phyloP scores from a whole-genome alignment of 179 eudicot species.

The Silene vulgaris region DNA sequence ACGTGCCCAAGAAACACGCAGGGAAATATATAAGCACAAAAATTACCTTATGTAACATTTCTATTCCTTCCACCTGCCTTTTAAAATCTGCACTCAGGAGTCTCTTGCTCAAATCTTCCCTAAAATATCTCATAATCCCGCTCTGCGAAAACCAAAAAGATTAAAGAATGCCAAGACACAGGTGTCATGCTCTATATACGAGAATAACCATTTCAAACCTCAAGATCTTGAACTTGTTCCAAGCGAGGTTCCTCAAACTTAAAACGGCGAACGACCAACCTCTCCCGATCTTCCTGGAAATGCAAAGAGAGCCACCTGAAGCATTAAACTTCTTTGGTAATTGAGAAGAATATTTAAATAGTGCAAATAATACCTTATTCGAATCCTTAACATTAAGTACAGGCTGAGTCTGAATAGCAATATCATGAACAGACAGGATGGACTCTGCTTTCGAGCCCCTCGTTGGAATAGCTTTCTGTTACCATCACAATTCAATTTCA shows the following conservation, averaged over 20 bases:
- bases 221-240: constrained; percentile 96
- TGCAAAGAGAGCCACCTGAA: constrained; percentile 10
- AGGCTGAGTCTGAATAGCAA: constrained; percentile 82
- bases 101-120: constrained; percentile 82
- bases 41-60: constrained; percentile 83
- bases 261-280: constrained; percentile 74
- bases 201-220: constrained; percentile 44
- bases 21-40: constrained; percentile 5
- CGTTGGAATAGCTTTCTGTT: constrained; percentile 52
- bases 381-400: constrained; percentile 76
- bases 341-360: neutral
- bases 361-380: constrained; percentile 53
- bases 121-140: constrained; percentile 67
- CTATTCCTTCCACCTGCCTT: constrained; percentile 93
- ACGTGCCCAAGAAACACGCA: neutral
- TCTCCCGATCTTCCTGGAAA: constrained; percentile 88
- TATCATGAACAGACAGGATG: constrained; percentile 76
- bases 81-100: constrained; percentile 85
- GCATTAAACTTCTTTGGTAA: neutral
- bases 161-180: neutral
- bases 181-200: neutral
- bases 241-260: constrained; percentile 90
- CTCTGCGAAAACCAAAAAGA: constrained; percentile 39
- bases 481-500: constrained; percentile 13
- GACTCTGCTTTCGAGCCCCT: constrained; percentile 74